Evolutionary conservation across 371 early-diverging fungal genomes (phyloP).

Genomic region (Rhizopus sp.): DNA sequence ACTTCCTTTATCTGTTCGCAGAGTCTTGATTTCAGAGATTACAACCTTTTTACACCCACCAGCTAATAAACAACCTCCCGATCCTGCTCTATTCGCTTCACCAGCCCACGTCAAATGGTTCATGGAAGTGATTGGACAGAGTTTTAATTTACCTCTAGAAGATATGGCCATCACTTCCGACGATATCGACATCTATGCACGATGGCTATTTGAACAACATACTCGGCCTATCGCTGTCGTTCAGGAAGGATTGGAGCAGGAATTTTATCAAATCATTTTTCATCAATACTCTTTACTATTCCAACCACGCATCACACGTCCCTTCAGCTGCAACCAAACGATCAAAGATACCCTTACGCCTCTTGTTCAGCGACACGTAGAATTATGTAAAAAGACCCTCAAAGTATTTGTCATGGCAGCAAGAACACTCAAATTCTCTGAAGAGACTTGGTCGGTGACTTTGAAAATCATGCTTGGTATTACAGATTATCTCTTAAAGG

Average conservation of each 20-base stretch:
- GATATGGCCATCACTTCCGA: slow-evolving; percentile 69
- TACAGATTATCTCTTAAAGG: slow-evolving; percentile 67
- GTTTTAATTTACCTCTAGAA: slow-evolving; percentile 78
- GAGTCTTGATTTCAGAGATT: slow-evolving; percentile 65
- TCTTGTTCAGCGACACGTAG: slow-evolving; percentile 61
- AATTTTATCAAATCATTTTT: slow-evolving; percentile 66
- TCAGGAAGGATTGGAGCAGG: slow-evolving; percentile 44
- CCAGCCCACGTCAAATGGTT: slow-evolving; percentile 81
- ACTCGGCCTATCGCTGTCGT: slow-evolving; percentile 62
- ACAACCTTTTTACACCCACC: slow-evolving; percentile 57
- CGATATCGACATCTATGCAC: slow-evolving; percentile 67
- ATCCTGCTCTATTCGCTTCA: slow-evolving; percentile 58
- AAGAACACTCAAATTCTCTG: slow-evolving; percentile 62
- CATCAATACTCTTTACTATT: slow-evolving; percentile 76
- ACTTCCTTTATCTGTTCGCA: slow-evolving; percentile 66
- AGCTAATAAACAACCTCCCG: slow-evolving; percentile 41
- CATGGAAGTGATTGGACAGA: slow-evolving; percentile 85
- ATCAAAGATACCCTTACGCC: slow-evolving; percentile 39
- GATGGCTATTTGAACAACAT: slow-evolving; percentile 76
- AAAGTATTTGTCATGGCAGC: slow-evolving; percentile 66
- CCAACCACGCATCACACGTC: slow-evolving; percentile 53
- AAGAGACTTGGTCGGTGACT: slow-evolving; percentile 77
- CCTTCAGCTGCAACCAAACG: slow-evolving; percentile 12
- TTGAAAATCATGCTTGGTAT: slow-evolving; percentile 76
- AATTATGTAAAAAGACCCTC: slow-evolving; percentile 75